phyloP scores from a whole-genome alignment of 2,329 filamentous ascomycete genomes.

The Ophiosphaerella narmari region DNA sequence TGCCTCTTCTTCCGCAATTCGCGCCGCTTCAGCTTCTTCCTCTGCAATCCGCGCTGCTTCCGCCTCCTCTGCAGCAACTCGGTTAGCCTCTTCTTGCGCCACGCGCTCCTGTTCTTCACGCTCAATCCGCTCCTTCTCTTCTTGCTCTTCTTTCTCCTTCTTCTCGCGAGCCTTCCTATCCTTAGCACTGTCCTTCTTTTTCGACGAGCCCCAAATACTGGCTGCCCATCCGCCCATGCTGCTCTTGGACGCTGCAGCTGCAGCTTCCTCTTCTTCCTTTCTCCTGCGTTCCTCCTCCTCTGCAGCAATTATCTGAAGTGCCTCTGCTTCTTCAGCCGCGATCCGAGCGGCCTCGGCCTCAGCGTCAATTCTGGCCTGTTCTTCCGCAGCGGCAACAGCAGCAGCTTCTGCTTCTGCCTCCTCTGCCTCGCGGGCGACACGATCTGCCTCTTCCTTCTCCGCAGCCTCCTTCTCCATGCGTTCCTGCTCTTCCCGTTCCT shows the following conservation, averaged over 20 bases:
- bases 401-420: conserved; percentile 28
- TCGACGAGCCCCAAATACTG: conserved; percentile 32
- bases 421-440: conserved; percentile 29
- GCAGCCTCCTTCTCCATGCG: conserved; percentile 46
- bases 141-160: conserved; percentile 43
- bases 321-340: conserved; percentile 23
- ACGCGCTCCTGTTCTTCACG: conserved; percentile 31
- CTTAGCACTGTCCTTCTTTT: conserved; percentile 46
- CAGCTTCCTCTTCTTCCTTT: conserved; percentile 20
- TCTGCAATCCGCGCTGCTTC: conserved; percentile 19
- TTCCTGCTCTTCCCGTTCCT: conserved; percentile 33
- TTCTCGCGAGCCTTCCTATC: conserved; percentile 38
- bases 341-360: conserved; percentile 19
- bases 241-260: conserved; percentile 31
- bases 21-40: conserved; percentile 22
- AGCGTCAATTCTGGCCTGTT: neutral
- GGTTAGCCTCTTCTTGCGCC: conserved; percentile 45
- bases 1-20: conserved; percentile 24
- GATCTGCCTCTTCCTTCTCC: conserved; percentile 43
- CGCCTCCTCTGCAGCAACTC: conserved; percentile 36
- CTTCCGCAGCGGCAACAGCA: conserved; percentile 27
- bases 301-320: conserved; percentile 23
- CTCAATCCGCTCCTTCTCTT: conserved; percentile 31
- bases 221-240: conserved; percentile 26
- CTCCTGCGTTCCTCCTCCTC: conserved; percentile 20